phyloP scores from a whole-genome alignment of 139 green algal genomes.

The Micractinium conductrix region DNA sequence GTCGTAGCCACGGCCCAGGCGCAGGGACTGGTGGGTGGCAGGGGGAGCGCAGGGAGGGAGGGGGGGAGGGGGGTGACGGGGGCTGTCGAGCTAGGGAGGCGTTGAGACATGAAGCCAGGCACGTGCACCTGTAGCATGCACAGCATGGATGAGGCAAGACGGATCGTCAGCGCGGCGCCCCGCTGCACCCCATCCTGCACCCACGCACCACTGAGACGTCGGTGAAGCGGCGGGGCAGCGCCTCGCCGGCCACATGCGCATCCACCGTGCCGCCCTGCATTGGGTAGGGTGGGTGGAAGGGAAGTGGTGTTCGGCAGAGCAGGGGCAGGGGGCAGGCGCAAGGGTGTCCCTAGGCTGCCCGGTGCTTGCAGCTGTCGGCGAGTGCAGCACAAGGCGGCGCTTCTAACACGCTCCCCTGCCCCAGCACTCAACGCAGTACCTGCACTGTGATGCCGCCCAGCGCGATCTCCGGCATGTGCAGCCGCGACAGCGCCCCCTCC shows the following conservation, averaged over 20 bases:
- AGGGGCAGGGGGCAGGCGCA: too few relatives aligned
- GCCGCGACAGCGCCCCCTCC: background rate
- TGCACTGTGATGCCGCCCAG: constrained; percentile 47
- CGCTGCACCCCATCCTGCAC: too few relatives aligned
- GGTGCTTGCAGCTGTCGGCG: too few relatives aligned
- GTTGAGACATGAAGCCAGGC: background rate
- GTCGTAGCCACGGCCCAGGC: constrained; percentile 66
- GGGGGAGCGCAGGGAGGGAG: background rate
- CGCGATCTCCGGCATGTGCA: constrained; percentile 27
- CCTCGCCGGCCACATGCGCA: constrained; percentile 47
- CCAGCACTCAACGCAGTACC: too few relatives aligned
- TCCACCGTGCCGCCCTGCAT: constrained; percentile 35
- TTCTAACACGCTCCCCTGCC: too few relatives aligned
- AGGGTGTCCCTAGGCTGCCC: too few relatives aligned
- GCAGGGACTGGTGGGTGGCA: background rate
- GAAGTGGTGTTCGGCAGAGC: too few relatives aligned
- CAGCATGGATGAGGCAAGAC: background rate
- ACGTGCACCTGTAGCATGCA: background rate
- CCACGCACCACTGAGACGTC: constrained; percentile 36
- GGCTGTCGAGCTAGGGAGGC: background rate
- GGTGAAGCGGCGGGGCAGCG: constrained; percentile 40
- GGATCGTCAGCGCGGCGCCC: background rate
- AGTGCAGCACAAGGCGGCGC: too few relatives aligned
- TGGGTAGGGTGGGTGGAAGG: too few relatives aligned
- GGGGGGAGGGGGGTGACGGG: background rate